Conservation (phyloP, 169 alveolate genomes). For the Eimeria maxima region DNA sequence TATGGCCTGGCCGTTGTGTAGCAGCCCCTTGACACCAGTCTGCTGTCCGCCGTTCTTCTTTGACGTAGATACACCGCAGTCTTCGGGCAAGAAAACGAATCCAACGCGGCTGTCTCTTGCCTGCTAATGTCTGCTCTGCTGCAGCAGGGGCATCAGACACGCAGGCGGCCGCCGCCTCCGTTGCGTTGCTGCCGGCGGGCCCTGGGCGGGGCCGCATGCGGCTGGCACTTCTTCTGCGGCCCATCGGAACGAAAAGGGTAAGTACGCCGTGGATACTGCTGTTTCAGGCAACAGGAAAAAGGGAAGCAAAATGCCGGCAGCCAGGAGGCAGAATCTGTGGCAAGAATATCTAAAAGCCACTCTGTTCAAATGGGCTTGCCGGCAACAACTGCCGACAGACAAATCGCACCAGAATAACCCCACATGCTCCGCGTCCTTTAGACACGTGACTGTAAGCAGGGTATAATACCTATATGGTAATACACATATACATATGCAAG, state of each 20-base stretch:
- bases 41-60: background rate
- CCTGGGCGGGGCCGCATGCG: conserved; percentile 20
- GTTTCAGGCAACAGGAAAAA: background rate
- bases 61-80: conserved; percentile 50
- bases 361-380: background rate
- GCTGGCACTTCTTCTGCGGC: conserved; percentile 27
- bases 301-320: background rate
- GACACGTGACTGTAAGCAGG: background rate
- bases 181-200: conserved; percentile 8
- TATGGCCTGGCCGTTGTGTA: background rate
- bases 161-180: background rate
- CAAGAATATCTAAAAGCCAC: background rate
- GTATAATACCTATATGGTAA: no score
- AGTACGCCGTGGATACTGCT: background rate
- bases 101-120: conserved; percentile 32
- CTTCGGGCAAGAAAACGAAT: conserved; percentile 60
- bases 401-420: background rate
- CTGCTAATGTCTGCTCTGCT: background rate
- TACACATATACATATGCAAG: no score
- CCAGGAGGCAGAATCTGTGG: background rate
- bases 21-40: conserved; percentile 14
- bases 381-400: background rate
- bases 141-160: background rate
- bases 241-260: background rate
- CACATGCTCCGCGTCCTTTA: background rate